phyloP scores from a whole-genome alignment of 257 asterid species.

The Anisodus acutangulus region DNA sequence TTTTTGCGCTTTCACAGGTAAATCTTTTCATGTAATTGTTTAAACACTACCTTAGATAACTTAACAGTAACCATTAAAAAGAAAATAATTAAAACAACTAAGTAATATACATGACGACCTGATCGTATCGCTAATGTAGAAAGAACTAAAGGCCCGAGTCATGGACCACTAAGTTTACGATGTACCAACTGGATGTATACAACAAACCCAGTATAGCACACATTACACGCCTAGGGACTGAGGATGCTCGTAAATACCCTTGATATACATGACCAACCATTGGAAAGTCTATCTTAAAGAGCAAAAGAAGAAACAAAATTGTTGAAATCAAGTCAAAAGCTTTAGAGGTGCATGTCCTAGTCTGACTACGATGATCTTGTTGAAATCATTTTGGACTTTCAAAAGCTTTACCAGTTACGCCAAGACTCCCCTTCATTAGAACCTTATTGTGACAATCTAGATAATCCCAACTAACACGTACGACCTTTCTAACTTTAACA shows the following conservation, averaged over 20 bases:
- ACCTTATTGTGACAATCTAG: neutral
- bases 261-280: neutral
- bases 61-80: slow-evolving; percentile 20
- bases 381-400: too few species aligned
- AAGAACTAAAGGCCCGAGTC: slow-evolving; percentile 12
- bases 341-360: slow-evolving; percentile 3
- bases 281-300: neutral
- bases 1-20: too few species aligned
- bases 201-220: slow-evolving; percentile 25
- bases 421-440: neutral
- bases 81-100: neutral
- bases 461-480: slow-evolving; percentile 21
- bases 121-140: slow-evolving; percentile 26
- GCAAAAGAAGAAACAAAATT: slow-evolving; percentile 13
- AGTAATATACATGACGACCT: slow-evolving; percentile 43
- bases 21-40: too few species aligned
- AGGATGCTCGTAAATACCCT: neutral
- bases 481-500: neutral
- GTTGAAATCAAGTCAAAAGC: neutral
- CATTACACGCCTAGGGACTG: neutral
- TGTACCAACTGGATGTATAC: slow-evolving; percentile 34
- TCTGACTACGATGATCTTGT: slow-evolving; percentile 5
- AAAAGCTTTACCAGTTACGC: too few species aligned
- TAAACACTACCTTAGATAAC: neutral
- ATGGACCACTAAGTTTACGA: slow-evolving; percentile 17